Evolutionary conservation across 257 asterid species (phyloP).

Genomic region (Solanum etuberosum): DNA sequence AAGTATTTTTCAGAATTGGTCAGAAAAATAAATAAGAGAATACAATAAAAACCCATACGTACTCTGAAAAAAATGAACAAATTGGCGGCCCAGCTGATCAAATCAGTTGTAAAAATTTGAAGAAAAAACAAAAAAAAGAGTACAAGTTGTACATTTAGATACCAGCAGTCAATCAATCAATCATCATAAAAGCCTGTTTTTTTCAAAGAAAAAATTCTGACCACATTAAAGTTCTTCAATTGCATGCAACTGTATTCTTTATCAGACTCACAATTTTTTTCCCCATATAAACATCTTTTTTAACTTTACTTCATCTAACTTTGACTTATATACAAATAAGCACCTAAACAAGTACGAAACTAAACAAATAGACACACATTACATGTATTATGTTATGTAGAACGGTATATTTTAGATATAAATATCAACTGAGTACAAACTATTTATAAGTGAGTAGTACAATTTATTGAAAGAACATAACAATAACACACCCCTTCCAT

Average conservation of each 20-base stretch:
- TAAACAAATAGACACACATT: not conserved
- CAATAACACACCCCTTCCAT: not conserved
- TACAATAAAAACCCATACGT: not conserved
- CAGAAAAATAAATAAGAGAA: not conserved
- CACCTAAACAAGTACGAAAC: not conserved
- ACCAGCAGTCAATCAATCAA: constrained; percentile 39
- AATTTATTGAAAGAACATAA: too few species aligned
- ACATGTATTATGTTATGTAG: too few species aligned
- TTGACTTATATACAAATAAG: not conserved
- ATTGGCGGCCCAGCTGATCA: constrained; percentile 83
- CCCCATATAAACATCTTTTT: fast-evolving
- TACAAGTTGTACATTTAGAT: constrained; percentile 10
- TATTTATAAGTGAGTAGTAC: not conserved
- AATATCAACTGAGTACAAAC: not conserved
- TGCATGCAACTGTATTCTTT: constrained; percentile 18
- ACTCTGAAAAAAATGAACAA: constrained; percentile 7
- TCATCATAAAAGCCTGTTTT: constrained; percentile 31
- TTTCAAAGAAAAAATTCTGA: constrained; percentile 1
- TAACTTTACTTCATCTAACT: too few species aligned
- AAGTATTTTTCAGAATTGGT: not conserved
- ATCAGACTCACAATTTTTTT: not conserved
- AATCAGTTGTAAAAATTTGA: constrained; percentile 9
- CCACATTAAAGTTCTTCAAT: constrained; percentile 9
- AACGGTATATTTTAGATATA: too few species aligned
- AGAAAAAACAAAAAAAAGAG: not conserved